Evolutionary conservation across 495 filamentous ascomycete genomes (phyloP), one percentile per base, ranked within the genome.

Genomic region (Astrothelium subdiscretum): DNA sequence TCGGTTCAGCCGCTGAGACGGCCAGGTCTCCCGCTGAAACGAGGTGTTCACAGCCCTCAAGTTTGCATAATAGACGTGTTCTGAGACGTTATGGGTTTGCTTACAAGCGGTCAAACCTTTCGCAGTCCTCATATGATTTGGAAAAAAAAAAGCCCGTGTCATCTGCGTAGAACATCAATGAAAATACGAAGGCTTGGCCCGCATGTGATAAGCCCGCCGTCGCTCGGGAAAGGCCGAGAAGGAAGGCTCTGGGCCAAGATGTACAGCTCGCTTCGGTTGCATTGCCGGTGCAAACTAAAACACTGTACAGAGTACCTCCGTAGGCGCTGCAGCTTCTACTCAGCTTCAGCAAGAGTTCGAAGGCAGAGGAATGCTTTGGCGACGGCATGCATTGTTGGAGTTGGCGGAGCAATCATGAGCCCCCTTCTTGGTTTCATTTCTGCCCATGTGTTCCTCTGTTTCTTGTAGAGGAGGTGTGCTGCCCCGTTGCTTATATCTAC

Each of bases 381-480:
- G 15, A 15, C 48, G 12, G 20, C 20, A 5, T 27, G 24, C 48
- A 54, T 54, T 54, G 48, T 54, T 54, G 48, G 48, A 54, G 48
- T 54, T 54, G 48, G 48, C 48, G 29, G 24, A 54, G 48, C 22
- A 15, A 54, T 54, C 15, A 27, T 54, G 22, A 54, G 48, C 48
- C 48, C 26, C 48, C 48, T 11, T 20, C 22, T 3, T 11, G 8
- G 48, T 54, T 54, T 54, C 48, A 54, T 54, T 54, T 54, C 24
- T 26, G 48, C 22, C 26, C 48, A 54, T 54, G 48, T 54, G 48
- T 54, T 54, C 48, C 48, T 54, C 12, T 54, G 48, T 54, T 54
- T 54, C 48, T 20, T 48, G 43, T 8, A 54, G 24, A 12, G 15
- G 24, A 8, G 24, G 48, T 54, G 24, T 29, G 26, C 22, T 11